Conservation (phyloP, 176 grass and related monocot genomes). For the Typha latifolia region DNA sequence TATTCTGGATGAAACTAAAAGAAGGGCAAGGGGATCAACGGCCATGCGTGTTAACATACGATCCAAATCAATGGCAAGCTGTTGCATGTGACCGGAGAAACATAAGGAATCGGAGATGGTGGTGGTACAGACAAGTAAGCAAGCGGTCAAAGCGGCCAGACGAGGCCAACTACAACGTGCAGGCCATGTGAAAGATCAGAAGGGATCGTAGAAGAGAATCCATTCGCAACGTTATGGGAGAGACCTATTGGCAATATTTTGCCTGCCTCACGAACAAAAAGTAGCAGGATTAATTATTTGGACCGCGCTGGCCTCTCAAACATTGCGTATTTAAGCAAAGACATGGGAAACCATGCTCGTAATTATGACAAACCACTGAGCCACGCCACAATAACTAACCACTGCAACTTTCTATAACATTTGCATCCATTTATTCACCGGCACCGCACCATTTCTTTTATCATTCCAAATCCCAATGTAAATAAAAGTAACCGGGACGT, state of each 20-base stretch:
- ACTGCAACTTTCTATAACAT: not conserved
- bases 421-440: not conserved
- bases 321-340: no score
- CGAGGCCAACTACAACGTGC: not conserved
- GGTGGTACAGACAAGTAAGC: not conserved
- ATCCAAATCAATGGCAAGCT: no score
- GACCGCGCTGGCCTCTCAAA: not conserved
- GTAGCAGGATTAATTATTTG: no score
- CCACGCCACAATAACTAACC: not conserved
- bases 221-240: not conserved
- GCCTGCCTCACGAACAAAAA: not conserved
- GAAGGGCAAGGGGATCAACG: no score
- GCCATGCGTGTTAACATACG: no score
- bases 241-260: not conserved
- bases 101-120: no score
- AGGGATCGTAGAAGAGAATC: not conserved
- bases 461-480: no score
- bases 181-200: not conserved
- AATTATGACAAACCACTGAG: constrained; percentile 6
- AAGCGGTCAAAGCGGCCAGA: not conserved
- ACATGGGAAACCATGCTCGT: not conserved
- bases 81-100: no score
- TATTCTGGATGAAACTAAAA: no score
- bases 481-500: not conserved
- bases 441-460: no score